phyloP scores from a whole-genome alignment of 2,329 filamentous ascomycete species.

The Paracoccidioides brasiliensis region DNA sequence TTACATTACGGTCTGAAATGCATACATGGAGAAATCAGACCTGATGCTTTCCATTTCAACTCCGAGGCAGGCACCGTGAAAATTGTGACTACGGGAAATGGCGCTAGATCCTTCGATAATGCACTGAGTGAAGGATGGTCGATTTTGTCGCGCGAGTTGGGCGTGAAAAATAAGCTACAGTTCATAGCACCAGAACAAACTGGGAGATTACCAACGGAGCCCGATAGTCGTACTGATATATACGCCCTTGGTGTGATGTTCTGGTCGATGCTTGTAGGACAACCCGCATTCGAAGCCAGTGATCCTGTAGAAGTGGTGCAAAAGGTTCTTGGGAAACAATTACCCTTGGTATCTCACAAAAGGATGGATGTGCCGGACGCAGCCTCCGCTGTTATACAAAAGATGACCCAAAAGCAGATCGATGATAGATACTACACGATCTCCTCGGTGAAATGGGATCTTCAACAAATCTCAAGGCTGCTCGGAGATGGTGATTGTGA shows the following conservation, averaged over 20 bases:
- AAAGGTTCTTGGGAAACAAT: slow-evolving; percentile 65
- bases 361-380: slow-evolving; percentile 75
- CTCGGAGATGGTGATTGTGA: slow-evolving; percentile 61
- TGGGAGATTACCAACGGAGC: slow-evolving; percentile 80
- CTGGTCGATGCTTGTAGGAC: slow-evolving; percentile 71
- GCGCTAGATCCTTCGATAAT: slow-evolving; percentile 78
- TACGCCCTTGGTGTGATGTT: slow-evolving; percentile 84
- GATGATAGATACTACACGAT: slow-evolving; percentile 81
- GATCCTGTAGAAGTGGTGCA: slow-evolving; percentile 84
- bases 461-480: slow-evolving; percentile 59
- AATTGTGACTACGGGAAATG: slow-evolving; percentile 74
- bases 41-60: slow-evolving; percentile 83
- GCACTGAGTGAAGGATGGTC: slow-evolving; percentile 83
- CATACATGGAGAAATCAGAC: slow-evolving; percentile 81
- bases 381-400: slow-evolving; percentile 70
- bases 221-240: slow-evolving; percentile 83
- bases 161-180: slow-evolving; percentile 76
- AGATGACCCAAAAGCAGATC: slow-evolving; percentile 82
- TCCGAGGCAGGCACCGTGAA: slow-evolving; percentile 57
- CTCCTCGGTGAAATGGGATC: slow-evolving; percentile 70
- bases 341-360: slow-evolving; percentile 62
- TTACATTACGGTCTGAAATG: slow-evolving; percentile 80
- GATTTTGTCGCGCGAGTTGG: slow-evolving; percentile 64
- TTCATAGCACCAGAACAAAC: slow-evolving; percentile 95
- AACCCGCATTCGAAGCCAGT: slow-evolving; percentile 64